phyloP scores from a whole-genome alignment of 768 basidiomycete species.

The Lepiota brunneoincarnata region DNA sequence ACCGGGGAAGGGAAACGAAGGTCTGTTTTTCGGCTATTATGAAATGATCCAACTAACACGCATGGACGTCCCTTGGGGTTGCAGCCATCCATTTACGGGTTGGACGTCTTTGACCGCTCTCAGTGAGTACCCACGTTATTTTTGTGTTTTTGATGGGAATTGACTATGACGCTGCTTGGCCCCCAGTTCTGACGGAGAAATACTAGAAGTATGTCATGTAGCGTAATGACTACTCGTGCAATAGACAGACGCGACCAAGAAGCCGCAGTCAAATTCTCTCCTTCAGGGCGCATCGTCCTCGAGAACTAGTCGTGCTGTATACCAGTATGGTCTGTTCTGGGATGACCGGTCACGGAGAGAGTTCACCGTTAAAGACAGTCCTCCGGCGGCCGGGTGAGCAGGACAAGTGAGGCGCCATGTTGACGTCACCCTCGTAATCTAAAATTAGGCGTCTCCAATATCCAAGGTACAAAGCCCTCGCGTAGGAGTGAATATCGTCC shows the following conservation, averaged over 20 bases:
- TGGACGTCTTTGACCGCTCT: constrained; percentile 91
- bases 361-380: too few species aligned
- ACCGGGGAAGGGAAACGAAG: constrained; percentile 86
- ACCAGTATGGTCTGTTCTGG: not conserved
- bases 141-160: not conserved
- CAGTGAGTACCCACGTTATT: constrained; percentile 54
- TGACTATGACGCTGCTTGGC: not conserved
- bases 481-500: too few species aligned
- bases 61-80: not conserved
- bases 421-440: constrained; percentile 8
- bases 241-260: not conserved
- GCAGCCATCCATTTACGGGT: constrained; percentile 93
- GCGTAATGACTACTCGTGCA: not conserved
- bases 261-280: too few species aligned
- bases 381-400: not conserved
- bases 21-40: constrained; percentile 33
- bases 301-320: not conserved
- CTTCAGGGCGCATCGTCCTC: not conserved
- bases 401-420: not conserved
- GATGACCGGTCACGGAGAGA: too few species aligned
- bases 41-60: too few species aligned
- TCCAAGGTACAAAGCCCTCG: too few species aligned
- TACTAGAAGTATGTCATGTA: constrained; percentile 19
- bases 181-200: constrained; percentile 32
- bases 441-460: not conserved